Base-by-base conservation (phyloP, 495 filamentous ascomycete genomes). In the Pyrenula aspistea region DNA sequence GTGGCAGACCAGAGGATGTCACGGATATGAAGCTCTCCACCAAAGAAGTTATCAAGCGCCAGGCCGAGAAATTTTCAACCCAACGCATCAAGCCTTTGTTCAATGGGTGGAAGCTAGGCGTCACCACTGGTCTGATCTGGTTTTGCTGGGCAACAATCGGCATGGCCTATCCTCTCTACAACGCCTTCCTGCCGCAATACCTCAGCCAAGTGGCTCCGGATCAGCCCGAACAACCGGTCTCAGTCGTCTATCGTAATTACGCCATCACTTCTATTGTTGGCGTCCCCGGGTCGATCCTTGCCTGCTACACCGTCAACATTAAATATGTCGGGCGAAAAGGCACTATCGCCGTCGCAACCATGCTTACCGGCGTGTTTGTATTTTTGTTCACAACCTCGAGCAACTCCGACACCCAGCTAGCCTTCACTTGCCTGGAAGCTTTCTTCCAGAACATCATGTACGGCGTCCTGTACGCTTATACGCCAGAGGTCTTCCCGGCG, bases 381-480 rank as follows among this genome's bases (percentile, higher is more conserved):
- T 83, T 80, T 66, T 73, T 74, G 56, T 83, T 83, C 70, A 83
- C 81, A 3, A 60, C 70, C 2, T 73, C 74, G n/a, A 66, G 65
- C 1, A 65, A 75, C 59, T 60, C 78, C 24, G 67, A 73, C 47
- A 68, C 71, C 59, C 75, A 81, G 57, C 76, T 82, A 21, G 64
- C 68, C 49, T 82, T 79, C 66, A 71, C 64, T 24, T 77, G 73
- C 52, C 67, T 80, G 20, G 77, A 80, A 57, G 74, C 77, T 24
- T 79, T 83, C 65, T 81, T 80, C 73, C 79, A 83, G 66, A 83
- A 83, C 61, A 78, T 82, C 65, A 81, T 81, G 79, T 83, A 83
- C 59, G 80, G 79, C 21, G 80, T 83, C 2, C 67, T 84, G 8
- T 83, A 82, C 62, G 77, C 77, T 42, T 81, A 81, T 62, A 83